Percentiles rank a stretch among this genome's conserved stretches.
These are phyloP conservation scores for Styphnolobium japonicum DNA, from an alignment of 306 rosid genomes.

Conservation along the genomic window DNA sequence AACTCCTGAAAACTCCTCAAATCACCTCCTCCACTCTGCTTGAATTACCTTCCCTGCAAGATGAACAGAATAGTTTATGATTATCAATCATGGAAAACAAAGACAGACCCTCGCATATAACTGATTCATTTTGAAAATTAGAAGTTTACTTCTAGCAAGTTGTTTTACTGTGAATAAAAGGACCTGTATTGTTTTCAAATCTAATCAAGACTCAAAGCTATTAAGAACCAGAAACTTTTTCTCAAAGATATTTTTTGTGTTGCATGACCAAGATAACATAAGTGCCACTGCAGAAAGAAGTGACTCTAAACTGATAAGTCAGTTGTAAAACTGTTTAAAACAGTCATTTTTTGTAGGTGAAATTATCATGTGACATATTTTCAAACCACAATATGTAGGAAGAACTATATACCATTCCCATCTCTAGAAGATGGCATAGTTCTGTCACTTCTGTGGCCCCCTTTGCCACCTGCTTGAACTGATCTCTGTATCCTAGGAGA, in stretches of 20 bases:
- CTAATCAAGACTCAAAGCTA: not conserved
- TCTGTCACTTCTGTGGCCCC: conserved; percentile 39
- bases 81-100: conserved; percentile 14
- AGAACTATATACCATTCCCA: conserved; percentile 32
- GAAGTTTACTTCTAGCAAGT: not conserved
- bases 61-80: conserved; percentile 1
- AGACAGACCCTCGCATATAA: not conserved
- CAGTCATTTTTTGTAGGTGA: not conserved
- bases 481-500: conserved; percentile 69
- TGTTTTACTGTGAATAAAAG: not conserved
- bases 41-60: conserved; percentile 65
- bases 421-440: conserved; percentile 41
- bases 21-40: conserved; percentile 86
- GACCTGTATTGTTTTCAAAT: not conserved
- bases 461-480: conserved; percentile 63
- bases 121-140: not conserved
- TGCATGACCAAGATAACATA: not conserved
- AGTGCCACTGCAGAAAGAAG: not conserved
- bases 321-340: not conserved
- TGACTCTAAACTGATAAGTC: not conserved
- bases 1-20: conserved; percentile 20
- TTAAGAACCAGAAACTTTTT: not conserved
- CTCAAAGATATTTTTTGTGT: not conserved
- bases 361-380: not conserved
- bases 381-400: not conserved